These are phyloP conservation scores for Talaromyces sp. DNA, from an alignment of 2,329 filamentous ascomycete genomes.

Conservation along the genomic window DNA sequence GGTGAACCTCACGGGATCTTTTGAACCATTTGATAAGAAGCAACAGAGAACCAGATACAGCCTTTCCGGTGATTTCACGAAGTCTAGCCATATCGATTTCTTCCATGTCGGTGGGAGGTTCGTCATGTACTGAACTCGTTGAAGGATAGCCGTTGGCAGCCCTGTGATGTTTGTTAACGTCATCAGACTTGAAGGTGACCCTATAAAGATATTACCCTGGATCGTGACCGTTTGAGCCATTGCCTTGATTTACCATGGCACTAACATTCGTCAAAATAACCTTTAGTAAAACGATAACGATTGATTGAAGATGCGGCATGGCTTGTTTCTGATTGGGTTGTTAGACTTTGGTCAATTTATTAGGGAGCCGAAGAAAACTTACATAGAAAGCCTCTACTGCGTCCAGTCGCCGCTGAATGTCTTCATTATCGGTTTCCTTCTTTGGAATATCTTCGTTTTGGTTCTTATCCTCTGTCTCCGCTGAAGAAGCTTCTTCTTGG, in stretches of 20 bases:
- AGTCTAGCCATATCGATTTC: constrained; percentile 76
- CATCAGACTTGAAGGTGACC: background rate
- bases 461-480: constrained; percentile 17
- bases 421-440: constrained; percentile 30
- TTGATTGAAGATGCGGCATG: constrained; percentile 80
- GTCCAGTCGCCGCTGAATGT: constrained; percentile 54
- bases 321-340: constrained; percentile 55
- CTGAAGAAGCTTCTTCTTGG: constrained; percentile 29
- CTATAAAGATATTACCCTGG: constrained; percentile 32
- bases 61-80: constrained; percentile 85
- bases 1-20: constrained; percentile 66
- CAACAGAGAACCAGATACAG: constrained; percentile 81
- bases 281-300: constrained; percentile 88
- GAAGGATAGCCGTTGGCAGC: constrained; percentile 20
- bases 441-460: constrained; percentile 12
- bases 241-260: constrained; percentile 62
- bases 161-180: constrained; percentile 18
- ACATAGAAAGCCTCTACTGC: constrained; percentile 83
- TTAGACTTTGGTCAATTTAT: background rate
- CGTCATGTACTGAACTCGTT: constrained; percentile 18
- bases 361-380: constrained; percentile 34
- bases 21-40: constrained; percentile 96
- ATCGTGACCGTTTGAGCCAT: constrained; percentile 40
- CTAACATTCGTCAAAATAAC: constrained; percentile 83
- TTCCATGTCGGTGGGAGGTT: constrained; percentile 49